Conservation (phyloP, 176 grass and related monocot genomes). For the Elymus sibiricus region DNA sequence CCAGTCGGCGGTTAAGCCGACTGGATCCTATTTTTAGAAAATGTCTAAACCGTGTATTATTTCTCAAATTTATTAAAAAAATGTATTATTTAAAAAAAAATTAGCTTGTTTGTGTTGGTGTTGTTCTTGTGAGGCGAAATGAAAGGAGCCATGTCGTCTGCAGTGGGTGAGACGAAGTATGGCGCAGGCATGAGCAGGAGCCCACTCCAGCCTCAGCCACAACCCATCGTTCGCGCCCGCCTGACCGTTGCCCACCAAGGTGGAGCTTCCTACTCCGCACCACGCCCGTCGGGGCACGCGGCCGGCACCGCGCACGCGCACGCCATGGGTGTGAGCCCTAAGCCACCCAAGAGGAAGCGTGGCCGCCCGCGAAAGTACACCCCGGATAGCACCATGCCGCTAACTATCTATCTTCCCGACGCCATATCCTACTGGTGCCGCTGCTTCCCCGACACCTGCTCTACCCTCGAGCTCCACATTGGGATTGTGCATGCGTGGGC, state of each 20-base stretch:
- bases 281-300: not conserved
- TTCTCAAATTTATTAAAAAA: too few relatives aligned
- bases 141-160: constrained; percentile 38
- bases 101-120: too few relatives aligned
- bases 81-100: too few relatives aligned
- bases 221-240: not conserved
- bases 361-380: constrained; percentile 60
- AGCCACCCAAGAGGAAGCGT: constrained; percentile 46
- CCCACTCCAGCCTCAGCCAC: constrained; percentile 20
- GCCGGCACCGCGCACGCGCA: not conserved
- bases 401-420: constrained; percentile 11
- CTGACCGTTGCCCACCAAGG: constrained; percentile 30
- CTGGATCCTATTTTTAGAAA: too few relatives aligned
- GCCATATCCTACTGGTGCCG: not conserved
- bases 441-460: not conserved
- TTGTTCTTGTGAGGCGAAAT: not conserved
- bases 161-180: constrained; percentile 17
- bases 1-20: too few relatives aligned
- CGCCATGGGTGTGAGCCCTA: not conserved
- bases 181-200: constrained; percentile 31
- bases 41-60: too few relatives aligned
- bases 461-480: not conserved
- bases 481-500: not conserved
- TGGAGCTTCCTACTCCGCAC: not conserved
- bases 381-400: constrained; percentile 23